These are phyloP conservation scores for Apiotrichum laibachii DNA, from an alignment of 1,284 basidiomycete species.

Conservation along the genomic window DNA sequence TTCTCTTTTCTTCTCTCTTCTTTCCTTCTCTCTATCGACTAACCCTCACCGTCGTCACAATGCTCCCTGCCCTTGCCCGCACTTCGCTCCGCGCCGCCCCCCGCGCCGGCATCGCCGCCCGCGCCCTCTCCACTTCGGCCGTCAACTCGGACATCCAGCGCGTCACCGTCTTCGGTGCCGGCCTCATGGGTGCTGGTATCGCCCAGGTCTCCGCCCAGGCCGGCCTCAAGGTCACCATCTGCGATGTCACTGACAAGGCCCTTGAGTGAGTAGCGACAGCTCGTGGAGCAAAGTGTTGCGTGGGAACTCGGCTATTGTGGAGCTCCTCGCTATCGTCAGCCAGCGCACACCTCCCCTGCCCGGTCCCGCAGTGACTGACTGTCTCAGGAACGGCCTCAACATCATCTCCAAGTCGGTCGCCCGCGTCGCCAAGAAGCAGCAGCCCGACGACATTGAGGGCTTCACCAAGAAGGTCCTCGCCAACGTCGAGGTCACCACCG, in stretches of 20 bases:
- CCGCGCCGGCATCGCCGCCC: constrained; percentile 9
- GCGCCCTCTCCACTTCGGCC: constrained; percentile 11
- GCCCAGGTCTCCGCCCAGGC: constrained; percentile 55
- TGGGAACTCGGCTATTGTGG: no score
- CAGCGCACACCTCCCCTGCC: not conserved
- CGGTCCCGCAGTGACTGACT: not conserved
- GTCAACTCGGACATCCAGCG: constrained; percentile 34
- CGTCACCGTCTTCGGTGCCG: constrained; percentile 54
- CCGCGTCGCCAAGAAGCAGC: constrained; percentile 56
- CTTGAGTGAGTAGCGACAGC: constrained; percentile 28
- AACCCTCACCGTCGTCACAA: constrained; percentile 1
- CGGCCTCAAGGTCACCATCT: constrained; percentile 52
- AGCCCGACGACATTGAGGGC: constrained; percentile 53
- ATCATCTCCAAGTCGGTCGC: constrained; percentile 59
- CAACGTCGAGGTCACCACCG: constrained; percentile 56
- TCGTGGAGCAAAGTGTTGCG: no score
- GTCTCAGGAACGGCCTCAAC: constrained; percentile 54
- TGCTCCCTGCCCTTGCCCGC: constrained; percentile 19
- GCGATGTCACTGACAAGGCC: constrained; percentile 53
- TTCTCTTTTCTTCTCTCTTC: not conserved
- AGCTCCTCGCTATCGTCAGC: no score
- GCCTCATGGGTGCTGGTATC: constrained; percentile 58
- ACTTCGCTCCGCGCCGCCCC: constrained; percentile 10
- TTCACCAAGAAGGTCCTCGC: constrained; percentile 51
- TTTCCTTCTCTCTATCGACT: not conserved